Evolutionary conservation across 495 filamentous ascomycete species (phyloP).

Genomic region (Penicillium waksmanii): DNA sequence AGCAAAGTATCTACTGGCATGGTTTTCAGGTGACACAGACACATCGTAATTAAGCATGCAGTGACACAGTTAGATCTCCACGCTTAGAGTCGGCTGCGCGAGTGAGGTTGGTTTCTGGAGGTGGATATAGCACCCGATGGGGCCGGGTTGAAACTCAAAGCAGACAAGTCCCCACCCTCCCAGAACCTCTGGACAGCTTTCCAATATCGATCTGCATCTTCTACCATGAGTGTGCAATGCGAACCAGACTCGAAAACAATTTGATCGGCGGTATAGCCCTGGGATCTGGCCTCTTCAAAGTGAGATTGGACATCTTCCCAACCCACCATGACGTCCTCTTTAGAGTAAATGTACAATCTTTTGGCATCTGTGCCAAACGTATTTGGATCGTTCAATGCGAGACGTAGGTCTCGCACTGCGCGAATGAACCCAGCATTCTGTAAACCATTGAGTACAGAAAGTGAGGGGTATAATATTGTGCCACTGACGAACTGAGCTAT

Average conservation of each 20-base stretch:
- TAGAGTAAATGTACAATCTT: constrained; percentile 42
- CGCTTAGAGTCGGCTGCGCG: constrained; percentile 3
- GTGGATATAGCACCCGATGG: constrained; percentile 5
- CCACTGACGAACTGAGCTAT: constrained; percentile 20
- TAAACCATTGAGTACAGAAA: constrained; percentile 22
- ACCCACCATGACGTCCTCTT: constrained; percentile 38
- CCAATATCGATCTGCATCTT: constrained; percentile 33
- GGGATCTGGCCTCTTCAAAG: constrained; percentile 30
- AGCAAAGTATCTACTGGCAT: not conserved
- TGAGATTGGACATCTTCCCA: constrained; percentile 40
- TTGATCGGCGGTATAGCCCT: constrained; percentile 32
- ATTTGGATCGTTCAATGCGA: constrained; percentile 28
- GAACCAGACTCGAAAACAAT: constrained; percentile 33
- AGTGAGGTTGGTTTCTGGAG: not conserved
- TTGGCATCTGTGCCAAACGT: constrained; percentile 24
- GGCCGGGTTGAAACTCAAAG: constrained; percentile 1
- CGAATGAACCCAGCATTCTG: constrained; percentile 25
- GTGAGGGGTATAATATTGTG: constrained; percentile 27
- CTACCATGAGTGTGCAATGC: constrained; percentile 38
- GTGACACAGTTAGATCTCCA: not conserved
- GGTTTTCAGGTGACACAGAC: not conserved
- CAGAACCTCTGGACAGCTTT: constrained; percentile 26
- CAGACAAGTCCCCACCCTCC: constrained; percentile 15
- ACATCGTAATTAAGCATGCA: not conserved
- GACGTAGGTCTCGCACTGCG: constrained; percentile 29